Conservation (phyloP, 2,329 filamentous ascomycete species). For the Fusarium caatingaense region DNA sequence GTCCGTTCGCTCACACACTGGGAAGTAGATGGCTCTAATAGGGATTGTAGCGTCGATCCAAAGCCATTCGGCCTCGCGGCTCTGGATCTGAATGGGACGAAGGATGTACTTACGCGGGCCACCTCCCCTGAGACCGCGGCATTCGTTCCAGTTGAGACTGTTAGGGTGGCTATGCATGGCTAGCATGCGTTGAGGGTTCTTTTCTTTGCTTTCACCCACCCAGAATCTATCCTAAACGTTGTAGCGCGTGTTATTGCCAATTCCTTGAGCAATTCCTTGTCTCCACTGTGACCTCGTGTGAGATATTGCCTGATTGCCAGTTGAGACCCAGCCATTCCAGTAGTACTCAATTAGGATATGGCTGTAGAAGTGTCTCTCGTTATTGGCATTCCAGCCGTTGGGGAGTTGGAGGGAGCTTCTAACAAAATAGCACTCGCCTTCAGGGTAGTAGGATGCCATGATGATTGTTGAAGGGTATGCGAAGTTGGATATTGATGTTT, state of each 20-base stretch:
- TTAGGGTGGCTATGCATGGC: conserved; percentile 1
- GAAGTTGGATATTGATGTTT: no score
- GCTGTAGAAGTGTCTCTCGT: neutral
- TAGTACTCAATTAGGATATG: conserved; percentile 10
- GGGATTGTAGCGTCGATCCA: conserved; percentile 23
- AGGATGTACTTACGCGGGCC: conserved; percentile 16
- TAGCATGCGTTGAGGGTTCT: neutral
- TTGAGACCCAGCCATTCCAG: conserved; percentile 1
- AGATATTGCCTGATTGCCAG: neutral
- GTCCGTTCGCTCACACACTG: neutral
- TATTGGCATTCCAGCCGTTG: neutral
- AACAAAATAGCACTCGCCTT: conserved; percentile 26
- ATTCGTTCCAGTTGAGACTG: conserved; percentile 20
- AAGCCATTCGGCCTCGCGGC: neutral
- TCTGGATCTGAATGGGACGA: neutral
- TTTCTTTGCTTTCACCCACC: conserved; percentile 4
- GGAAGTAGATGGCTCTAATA: conserved; percentile 13
- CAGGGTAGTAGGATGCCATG: conserved; percentile 25
- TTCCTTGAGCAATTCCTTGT: fast-evolving
- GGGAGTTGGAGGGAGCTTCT: neutral
- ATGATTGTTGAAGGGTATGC: neutral
- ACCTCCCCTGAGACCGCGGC: neutral
- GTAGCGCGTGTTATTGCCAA: neutral
- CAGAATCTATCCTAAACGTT: conserved; percentile 16
- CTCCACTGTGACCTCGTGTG: conserved; percentile 1